These are phyloP conservation scores for Castanopsis chinensis DNA, from an alignment of 306 rosid genomes.

Conservation along the genomic window DNA sequence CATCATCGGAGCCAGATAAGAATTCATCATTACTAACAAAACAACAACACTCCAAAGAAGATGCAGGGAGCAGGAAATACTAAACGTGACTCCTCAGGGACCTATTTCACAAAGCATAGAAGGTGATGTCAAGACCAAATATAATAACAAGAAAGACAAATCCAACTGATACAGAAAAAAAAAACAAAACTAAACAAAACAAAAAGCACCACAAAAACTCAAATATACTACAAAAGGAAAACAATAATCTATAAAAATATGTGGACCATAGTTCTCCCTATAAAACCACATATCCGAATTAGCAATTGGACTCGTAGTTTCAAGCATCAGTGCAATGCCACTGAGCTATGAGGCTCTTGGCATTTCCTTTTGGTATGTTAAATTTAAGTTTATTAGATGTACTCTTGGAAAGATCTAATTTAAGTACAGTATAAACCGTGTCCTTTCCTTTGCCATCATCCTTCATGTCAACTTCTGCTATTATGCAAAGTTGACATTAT, in stretches of 20 bases:
- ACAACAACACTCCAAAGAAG: slow-evolving; percentile 85
- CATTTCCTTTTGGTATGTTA: not conserved
- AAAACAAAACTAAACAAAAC: not conserved
- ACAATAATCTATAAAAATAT: not conserved
- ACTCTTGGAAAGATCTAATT: not conserved
- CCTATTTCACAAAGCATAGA: slow-evolving; percentile 50
- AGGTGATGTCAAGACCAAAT: slow-evolving; percentile 11
- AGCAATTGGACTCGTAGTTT: not conserved
- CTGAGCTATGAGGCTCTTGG: too few species aligned
- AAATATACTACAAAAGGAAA: not conserved
- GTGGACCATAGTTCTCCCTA: not conserved
- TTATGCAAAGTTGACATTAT: not conserved
- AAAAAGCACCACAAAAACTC: not conserved
- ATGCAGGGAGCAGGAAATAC: slow-evolving; percentile 87
- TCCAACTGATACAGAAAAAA: not conserved
- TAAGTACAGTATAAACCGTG: not conserved
- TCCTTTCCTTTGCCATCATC: not conserved
- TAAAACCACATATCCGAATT: not conserved
- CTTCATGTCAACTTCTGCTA: not conserved
- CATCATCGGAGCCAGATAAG: slow-evolving; percentile 88
- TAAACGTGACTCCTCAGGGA: slow-evolving; percentile 91
- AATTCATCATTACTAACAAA: slow-evolving; percentile 79
- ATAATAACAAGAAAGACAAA: not conserved
- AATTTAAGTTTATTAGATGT: not conserved
- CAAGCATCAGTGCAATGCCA: not conserved